Percentiles rank a stretch among this genome's conserved stretches.
Evolutionary conservation across 2,329 filamentous ascomycete genomes (phyloP).

Genomic region (Epicoccum sorghinum): DNA sequence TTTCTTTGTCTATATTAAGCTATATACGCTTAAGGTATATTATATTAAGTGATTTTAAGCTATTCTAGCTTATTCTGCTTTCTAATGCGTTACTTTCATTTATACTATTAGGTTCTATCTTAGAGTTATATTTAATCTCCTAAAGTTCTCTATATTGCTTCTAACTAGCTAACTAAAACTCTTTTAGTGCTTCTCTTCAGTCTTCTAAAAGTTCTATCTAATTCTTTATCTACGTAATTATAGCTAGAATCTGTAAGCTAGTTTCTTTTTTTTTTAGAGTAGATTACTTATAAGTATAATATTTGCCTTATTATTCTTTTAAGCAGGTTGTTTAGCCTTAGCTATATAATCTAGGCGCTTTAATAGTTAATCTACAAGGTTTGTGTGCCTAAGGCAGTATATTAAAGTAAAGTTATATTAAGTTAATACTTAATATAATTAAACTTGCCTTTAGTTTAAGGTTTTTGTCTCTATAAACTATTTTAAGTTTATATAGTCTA

Average conservation of each 20-base stretch:
- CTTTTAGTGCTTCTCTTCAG: no score
- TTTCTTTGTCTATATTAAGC: no score
- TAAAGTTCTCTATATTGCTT: no score
- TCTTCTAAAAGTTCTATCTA: background rate
- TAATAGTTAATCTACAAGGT: background rate
- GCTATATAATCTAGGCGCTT: background rate
- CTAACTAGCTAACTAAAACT: no score
- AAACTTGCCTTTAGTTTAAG: background rate
- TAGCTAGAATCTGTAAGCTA: background rate
- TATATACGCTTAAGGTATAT: no score
- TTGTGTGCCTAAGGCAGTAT: background rate
- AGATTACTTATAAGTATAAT: background rate
- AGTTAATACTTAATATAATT: background rate
- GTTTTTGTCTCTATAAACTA: background rate
- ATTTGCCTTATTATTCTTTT: background rate
- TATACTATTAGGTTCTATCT: no score
- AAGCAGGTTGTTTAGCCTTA: background rate
- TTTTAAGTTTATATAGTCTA: background rate
- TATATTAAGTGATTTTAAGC: no score
- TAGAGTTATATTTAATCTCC: no score
- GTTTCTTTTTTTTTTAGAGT: background rate
- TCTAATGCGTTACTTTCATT: no score
- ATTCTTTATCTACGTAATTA: background rate
- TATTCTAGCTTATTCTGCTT: no score
- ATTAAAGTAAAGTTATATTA: background rate